Conservation (phyloP, 2,329 filamentous ascomycete genomes). For the Diaporthe eres region DNA sequence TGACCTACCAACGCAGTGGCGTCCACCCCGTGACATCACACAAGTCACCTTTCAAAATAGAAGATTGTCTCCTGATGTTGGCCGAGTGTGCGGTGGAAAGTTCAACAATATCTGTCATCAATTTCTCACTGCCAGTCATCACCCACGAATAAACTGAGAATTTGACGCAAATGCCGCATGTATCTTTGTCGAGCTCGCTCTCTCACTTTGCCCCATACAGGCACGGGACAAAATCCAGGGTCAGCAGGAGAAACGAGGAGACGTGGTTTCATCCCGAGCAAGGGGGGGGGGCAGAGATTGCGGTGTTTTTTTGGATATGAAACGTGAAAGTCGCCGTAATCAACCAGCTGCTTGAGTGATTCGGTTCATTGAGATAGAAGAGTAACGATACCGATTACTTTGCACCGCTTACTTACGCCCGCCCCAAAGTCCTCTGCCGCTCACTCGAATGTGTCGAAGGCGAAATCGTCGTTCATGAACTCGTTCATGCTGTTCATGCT, state of each 20-base stretch:
- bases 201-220: not conserved
- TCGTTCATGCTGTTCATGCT: slow-evolving; percentile 38
- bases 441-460: slow-evolving; percentile 36
- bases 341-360: not conserved
- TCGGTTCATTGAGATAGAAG: not conserved
- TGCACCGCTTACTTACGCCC: not conserved
- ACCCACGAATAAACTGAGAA: not conserved
- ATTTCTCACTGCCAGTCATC: not conserved
- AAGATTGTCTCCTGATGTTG: not conserved
- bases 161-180: no score
- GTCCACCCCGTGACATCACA: not conserved
- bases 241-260: not conserved
- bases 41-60: not conserved
- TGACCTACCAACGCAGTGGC: not conserved
- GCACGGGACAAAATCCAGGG: not conserved
- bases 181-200: not conserved
- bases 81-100: not conserved
- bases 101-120: not conserved
- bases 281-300: not conserved
- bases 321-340: not conserved
- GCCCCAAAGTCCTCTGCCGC: not conserved
- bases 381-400: not conserved
- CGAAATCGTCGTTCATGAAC: slow-evolving; percentile 37
- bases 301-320: not conserved
- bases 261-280: not conserved